Evolutionary conservation across 345 rosid species (phyloP), one percentile per base, ranked within the genome.

Genomic region (Sonneratia caseolaris): DNA sequence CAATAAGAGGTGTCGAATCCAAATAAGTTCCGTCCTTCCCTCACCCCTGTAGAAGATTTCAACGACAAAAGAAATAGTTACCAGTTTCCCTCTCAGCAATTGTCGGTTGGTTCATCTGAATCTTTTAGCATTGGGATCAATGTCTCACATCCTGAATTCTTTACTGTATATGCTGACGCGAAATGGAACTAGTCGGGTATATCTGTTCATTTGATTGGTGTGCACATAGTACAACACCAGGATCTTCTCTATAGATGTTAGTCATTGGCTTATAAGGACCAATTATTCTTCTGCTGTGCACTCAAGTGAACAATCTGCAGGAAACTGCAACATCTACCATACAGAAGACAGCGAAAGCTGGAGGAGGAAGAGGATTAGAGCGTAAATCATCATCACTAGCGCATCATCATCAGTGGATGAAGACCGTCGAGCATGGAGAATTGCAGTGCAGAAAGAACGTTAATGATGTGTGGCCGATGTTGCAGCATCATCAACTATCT

Each of bases 391-490:
- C 71, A 66, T 81, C 74, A 51, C 77, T 68, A 27, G 66, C 27
- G 40, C 35, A 67, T 38, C 21, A 55, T 22, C 70, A 80, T 68
- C 87, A 83, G 71, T 82, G 86, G 89, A 72, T 76, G 68, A 82
- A 77, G 73, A 73, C 80, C 57, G 86, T 81, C 22, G 87, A 80
- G 69, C 70, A 75, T 32, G 89, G 79, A 75, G 64, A 73, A 71
- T 51, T 78, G 40, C 83, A 73, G 82, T 51, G 74, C 7, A 86
- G 72, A 72, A 87, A 81, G 87, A 89, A 87, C 19, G 38, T 32
- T 32, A 35, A 4, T 77, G 80, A 81, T 83, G 81, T 86, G 81
- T 89, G 89, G 95, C 92, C 85, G 68, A 82, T 78, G 89, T 79
- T 79, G 86, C 90, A 82, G 67, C 66, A 35, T 13, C 66, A 62